Percentiles rank a stretch among this genome's conserved stretches.
These are phyloP conservation scores for Phytomonas francai DNA, from an alignment of 208 protist species.

Conservation along the genomic window DNA sequence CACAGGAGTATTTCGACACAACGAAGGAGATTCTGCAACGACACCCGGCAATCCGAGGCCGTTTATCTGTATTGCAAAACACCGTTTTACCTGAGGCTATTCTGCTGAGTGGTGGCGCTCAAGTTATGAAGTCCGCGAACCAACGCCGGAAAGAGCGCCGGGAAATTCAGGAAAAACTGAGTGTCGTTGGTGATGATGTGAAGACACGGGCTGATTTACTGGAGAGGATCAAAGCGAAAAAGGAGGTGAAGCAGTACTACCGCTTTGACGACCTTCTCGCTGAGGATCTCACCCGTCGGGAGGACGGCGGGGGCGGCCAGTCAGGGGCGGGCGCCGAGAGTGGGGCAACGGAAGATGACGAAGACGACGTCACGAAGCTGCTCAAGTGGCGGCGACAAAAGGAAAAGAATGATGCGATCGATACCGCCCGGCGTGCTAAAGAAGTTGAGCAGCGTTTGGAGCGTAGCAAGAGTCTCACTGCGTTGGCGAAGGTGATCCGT, in stretches of 20 bases:
- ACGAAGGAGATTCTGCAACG: conserved; percentile 81
- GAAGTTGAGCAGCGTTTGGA: conserved; percentile 80
- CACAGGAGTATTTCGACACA: conserved; percentile 69
- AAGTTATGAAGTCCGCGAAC: conserved; percentile 49
- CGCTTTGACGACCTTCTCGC: conserved; percentile 32
- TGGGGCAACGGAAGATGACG: conserved; percentile 17
- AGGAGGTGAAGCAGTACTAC: conserved; percentile 57
- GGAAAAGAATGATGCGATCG: conserved; percentile 25
- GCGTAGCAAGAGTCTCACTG: conserved; percentile 65
- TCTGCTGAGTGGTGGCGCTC: conserved; percentile 41
- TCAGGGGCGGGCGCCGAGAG: background rate
- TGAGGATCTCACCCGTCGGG: background rate
- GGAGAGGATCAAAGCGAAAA: conserved; percentile 37
- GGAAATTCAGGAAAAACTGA: conserved; percentile 60
- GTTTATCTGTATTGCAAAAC: conserved; percentile 56
- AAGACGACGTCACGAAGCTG: conserved; percentile 48
- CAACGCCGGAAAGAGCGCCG: conserved; percentile 68
- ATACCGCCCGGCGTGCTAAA: conserved; percentile 46
- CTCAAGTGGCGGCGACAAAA: conserved; percentile 31
- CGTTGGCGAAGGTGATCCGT: conserved; percentile 71
- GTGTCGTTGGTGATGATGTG: conserved; percentile 18
- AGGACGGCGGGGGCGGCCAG: background rate
- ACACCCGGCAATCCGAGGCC: conserved; percentile 75
- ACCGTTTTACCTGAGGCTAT: conserved; percentile 81
- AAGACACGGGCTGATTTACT: conserved; percentile 29